phyloP scores from a whole-genome alignment of 164 flowering plant genomes.

The Annona squamosa region DNA sequence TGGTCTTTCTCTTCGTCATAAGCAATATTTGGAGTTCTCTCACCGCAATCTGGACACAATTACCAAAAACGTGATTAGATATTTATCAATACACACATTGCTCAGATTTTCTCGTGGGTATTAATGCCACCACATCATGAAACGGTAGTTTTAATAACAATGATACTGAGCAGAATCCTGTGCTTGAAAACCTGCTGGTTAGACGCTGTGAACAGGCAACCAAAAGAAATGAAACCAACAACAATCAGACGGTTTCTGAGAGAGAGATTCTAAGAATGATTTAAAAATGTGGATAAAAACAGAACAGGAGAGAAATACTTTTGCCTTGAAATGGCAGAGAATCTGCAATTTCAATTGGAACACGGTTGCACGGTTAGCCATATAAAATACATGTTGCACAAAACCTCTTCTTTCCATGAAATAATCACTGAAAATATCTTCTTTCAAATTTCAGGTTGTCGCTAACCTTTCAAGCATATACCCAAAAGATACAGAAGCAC shows the following conservation, averaged over 20 bases:
- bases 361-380: not conserved
- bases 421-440: not conserved
- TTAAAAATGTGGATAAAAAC: not conserved
- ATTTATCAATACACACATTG: too few species aligned
- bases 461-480: conserved; percentile 55
- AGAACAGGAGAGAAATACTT: not conserved
- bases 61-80: not conserved
- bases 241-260: not conserved
- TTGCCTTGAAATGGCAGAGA: not conserved
- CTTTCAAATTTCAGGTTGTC: conserved; percentile 35
- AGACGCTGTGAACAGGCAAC: not conserved
- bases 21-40: too few species aligned
- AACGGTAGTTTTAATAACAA: not conserved
- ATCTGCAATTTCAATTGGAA: not conserved
- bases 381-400: not conserved
- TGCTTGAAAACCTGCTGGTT: not conserved
- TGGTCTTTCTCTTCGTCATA: too few species aligned
- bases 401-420: not conserved
- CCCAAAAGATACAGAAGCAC: conserved; percentile 81
- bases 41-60: too few species aligned
- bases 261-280: not conserved
- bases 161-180: not conserved
- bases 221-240: not conserved
- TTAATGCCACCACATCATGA: not conserved
- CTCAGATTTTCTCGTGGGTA: not conserved